Percentiles rank a stretch among this genome's conserved stretches.
These are phyloP conservation scores for Wickerhamomyces sp. DNA, from an alignment of 1,139 yeast genomes.

Conservation along the genomic window DNA sequence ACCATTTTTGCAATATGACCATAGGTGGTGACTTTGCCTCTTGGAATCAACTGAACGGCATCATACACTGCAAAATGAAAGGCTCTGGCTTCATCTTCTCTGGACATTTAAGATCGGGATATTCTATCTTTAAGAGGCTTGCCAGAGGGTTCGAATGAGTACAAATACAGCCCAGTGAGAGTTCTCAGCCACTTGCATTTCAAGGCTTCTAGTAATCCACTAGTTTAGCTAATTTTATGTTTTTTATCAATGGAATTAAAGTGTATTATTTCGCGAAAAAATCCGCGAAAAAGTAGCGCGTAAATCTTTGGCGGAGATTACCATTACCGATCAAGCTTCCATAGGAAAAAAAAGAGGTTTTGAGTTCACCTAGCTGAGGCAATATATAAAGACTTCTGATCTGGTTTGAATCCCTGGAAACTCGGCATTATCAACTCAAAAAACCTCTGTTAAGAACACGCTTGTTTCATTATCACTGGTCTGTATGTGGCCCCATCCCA, in stretches of 20 bases:
- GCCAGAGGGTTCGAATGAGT: background rate
- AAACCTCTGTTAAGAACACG: background rate
- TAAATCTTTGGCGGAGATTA: no score
- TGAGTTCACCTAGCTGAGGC: no score
- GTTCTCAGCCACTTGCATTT: no score
- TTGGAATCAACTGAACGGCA: conserved; percentile 50
- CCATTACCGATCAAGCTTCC: no score
- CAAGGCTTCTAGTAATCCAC: no score
- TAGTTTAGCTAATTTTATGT: no score
- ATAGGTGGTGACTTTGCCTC: conserved; percentile 64
- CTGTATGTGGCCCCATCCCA: background rate
- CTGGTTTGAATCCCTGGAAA: no score
- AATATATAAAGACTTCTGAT: no score
- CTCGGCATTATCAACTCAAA: background rate
- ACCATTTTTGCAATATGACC: conserved; percentile 66
- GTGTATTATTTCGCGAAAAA: no score
- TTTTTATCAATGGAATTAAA: no score
- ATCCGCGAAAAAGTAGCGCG: no score
- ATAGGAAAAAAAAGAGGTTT: no score
- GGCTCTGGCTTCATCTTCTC: conserved; percentile 44
- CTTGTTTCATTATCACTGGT: background rate
- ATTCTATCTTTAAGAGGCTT: background rate
- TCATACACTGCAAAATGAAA: conserved; percentile 61
- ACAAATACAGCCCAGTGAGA: background rate
- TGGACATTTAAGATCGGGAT: conserved; percentile 5